Evolutionary conservation across 768 basidiomycete genomes (phyloP), one percentile per base, ranked within the genome.

Genomic region (Boletus rubroflammeus): DNA sequence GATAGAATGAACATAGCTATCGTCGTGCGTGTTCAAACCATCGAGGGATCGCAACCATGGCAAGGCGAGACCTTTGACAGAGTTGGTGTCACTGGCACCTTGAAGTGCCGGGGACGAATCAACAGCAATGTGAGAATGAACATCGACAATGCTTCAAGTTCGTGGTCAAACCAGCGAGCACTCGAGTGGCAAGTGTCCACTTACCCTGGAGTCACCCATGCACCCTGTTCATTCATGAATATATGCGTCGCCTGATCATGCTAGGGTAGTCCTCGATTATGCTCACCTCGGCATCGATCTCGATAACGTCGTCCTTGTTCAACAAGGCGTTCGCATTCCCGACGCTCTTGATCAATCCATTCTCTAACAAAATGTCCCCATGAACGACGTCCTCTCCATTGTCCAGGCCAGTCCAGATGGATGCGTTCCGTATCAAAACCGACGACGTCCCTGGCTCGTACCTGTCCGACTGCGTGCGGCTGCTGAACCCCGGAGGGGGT

Each of bases 21-120:
- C 74, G 65, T 91, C 89, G 53, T 88, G 88, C 0, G 86, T 89
- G 66, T 91, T 90, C 58, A 91, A 64, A 0, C 80, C 88, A 56
- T 91, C 88, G 19, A 90, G 68, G 11, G 81, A 82, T 32, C 88
- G 77, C 11, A 91, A 69, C 82, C 83, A 87, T 3, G 86, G 84
- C 29, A 77, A 68, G 14, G 80, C 11, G 26, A 51, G 52, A 7
- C 61, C 28, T 8, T 81, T 75, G 11, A 57, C 29, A 2, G 86
- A 88, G 65, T 88, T 86, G 14, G 61, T 68, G 55, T 90, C 89
- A 0, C 54, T 46, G 1, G 82, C 74, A 34, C 83, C 79, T 3
- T 14, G 6, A 1, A 81, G 67, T 0, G 3, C 31, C 0, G 81
- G 81, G 0, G 71, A 53, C 2, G 75, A 56, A 35, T 45, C 60